Base-by-base conservation (phyloP, 805 yeast genomes). In the Brettanomyces sp. region DNA sequence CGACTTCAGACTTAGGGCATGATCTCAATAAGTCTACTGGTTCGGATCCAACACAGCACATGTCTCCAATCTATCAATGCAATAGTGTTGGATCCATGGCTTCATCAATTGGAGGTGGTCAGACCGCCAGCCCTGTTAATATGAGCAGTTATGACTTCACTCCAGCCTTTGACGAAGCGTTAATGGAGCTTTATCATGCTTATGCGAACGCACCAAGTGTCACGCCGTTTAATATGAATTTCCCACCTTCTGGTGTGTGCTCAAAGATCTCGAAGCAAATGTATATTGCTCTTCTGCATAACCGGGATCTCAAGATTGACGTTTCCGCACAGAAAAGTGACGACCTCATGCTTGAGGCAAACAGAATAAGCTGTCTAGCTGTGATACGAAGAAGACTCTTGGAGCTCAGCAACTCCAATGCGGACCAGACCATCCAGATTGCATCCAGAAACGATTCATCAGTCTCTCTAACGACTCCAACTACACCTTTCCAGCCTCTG, bases 201-300 rank as follows among this genome's bases (percentile, higher is more conserved):
- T 67, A 74, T 46, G 70, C 75, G 13, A 68, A 68, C 42, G 77
- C 73, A 53, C 88, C 89, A 5, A 74, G 77, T 33, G 67, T 72
- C 6, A 82, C 90, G 0, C 90, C 90, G 0, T 82, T 82, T 56
- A 80, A 80, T 51, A 73, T 76, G 14, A 58, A 68, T 38, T 74
- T 74, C 54, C 89, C 88, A 6, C 88, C 89, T 0, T 71, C 81
- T 1, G 88, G 88, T 1, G 71, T 82, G 3, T 68, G 80, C 21
- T 77, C 79, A 38, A 69, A 70, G 45, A 81, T 80, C 0, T 75
- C 85, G 5, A 79, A 78, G 53, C 70, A 75, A 39, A 72, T 82
- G 25, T 62, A 77, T 30, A 67, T 47, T 49, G 52, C 41, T 18
- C 50, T 52, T n/a, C 36, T 42, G 4, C 44, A 39, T 21, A 57